Base-by-base conservation (phyloP, 345 rosid species). In the Sisymbrium altissimum region DNA sequence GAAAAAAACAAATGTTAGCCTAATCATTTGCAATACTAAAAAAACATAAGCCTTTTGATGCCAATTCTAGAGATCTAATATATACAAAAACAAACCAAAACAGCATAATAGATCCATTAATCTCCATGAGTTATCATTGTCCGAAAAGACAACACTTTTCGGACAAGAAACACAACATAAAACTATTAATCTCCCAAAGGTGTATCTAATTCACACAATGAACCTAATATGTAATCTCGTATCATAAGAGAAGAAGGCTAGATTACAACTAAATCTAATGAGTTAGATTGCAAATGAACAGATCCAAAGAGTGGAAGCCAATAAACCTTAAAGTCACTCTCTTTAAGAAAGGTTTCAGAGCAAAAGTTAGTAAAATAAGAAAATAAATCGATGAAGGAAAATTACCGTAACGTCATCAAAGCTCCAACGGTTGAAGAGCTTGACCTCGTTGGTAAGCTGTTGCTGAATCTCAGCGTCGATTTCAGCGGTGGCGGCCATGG, bases 401-500 rank as follows among this genome's bases (percentile, higher is more conserved):
- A 12, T 49, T 23, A 94, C 98, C 87, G 84, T 44, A 64, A 89
- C 83, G 30, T 88, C 93, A 18, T 94, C 96, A 52, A 85, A 94
- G 45, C 84, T 71, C 98, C 98, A 93, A 19, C 91, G 89, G 48
- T 87, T 86, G 85, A 91, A 94, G 71, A 91, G 93, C 86, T 91
- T 94, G 53, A 78, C 81, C 65, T 72, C 81, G 41, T 52, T 72
- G 45, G 77, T 67, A 18, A 54, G 65, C 65, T 72, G 77, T 1
- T 66, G 70, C 27, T 72, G 74, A 49, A 78, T 78, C 74, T 78
- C 74, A 12, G 81, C 74, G 55, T 72, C 78, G 1, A 78, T 54
- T 53, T 72, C 81, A 53, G 0, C 77, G 53, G 63, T 18, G 72
- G 72, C 63, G 32, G 80, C 80, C 80, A 77, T 77, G 63, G 60